These are phyloP conservation scores for Volvariella surrecta DNA, from an alignment of 1,284 basidiomycete species.

Conservation along the genomic window DNA sequence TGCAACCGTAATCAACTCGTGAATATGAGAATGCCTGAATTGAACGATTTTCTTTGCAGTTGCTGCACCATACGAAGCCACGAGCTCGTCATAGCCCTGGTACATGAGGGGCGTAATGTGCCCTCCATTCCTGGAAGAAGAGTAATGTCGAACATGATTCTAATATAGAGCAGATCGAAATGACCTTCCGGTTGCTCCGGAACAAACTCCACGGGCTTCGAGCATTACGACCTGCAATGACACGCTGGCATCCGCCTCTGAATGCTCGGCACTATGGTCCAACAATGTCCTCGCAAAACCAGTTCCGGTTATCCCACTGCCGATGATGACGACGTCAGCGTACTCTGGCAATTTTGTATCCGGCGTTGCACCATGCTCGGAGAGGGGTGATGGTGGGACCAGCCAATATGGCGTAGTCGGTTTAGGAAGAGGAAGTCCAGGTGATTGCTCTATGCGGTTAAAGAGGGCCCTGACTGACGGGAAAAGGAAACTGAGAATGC, in stretches of 20 bases:
- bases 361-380: slow-evolving; percentile 26
- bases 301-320: slow-evolving; percentile 64
- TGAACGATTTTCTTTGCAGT: slow-evolving; percentile 46
- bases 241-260: slow-evolving; percentile 7
- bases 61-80: slow-evolving; percentile 33
- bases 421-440: slow-evolving; percentile 48
- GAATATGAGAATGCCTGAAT: slow-evolving; percentile 51
- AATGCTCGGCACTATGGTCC: slow-evolving; percentile 18
- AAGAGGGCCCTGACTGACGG: slow-evolving; percentile 21
- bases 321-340: slow-evolving; percentile 60
- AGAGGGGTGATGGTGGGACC: slow-evolving; percentile 41
- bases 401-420: slow-evolving; percentile 56
- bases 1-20: slow-evolving; percentile 36
- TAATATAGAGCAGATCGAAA: slow-evolving; percentile 10
- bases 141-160: not conserved
- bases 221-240: slow-evolving; percentile 46
- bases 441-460: slow-evolving; percentile 33
- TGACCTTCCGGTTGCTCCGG: slow-evolving; percentile 62
- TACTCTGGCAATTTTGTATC: slow-evolving; percentile 28
- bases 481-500: slow-evolving; percentile 18
- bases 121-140: slow-evolving; percentile 52
- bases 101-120: slow-evolving; percentile 59
- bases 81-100: slow-evolving; percentile 48
- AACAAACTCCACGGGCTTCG: slow-evolving; percentile 61
- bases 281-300: slow-evolving; percentile 47